Percentiles rank a stretch among this genome's conserved stretches.
Conservation (phyloP, 768 basidiomycete genomes). For the Rhodotorula paludigena region DNA sequence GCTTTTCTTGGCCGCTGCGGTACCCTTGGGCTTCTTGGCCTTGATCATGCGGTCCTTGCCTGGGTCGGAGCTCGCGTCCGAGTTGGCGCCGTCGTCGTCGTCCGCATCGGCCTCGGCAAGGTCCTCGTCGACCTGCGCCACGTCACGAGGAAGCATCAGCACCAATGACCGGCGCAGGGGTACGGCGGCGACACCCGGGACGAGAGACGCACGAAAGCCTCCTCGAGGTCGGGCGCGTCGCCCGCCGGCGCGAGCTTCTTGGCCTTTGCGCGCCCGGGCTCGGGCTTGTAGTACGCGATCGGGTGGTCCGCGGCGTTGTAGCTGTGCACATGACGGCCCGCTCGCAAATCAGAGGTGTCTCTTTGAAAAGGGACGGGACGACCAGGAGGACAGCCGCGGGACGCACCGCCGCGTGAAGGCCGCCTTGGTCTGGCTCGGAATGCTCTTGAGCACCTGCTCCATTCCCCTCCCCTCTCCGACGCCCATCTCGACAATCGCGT, state of each 20-base stretch:
- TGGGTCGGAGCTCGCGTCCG: conserved; percentile 41
- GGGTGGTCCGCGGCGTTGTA: conserved; percentile 89
- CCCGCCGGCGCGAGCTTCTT: conserved; percentile 68
- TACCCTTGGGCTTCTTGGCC: conserved; percentile 47
- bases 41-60: conserved; percentile 36
- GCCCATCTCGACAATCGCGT: conserved; percentile 87
- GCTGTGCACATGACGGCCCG: conserved; percentile 49
- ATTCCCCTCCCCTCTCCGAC: conserved; percentile 68
- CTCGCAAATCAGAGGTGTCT: not conserved
- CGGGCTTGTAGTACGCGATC: conserved; percentile 82
- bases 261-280: conserved; percentile 63
- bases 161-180: not conserved
- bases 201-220: conserved; percentile 52
- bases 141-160: not conserved
- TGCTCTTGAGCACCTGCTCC: conserved; percentile 72
- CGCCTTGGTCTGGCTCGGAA: conserved; percentile 72
- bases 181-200: not conserved
- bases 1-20: conserved; percentile 4
- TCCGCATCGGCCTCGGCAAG: conserved; percentile 10
- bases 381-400: not conserved
- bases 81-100: conserved; percentile 4
- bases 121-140: conserved; percentile 21
- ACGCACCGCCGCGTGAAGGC: conserved; percentile 77
- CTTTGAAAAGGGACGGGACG: not conserved
- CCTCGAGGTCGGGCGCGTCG: conserved; percentile 82